These are phyloP conservation scores for Polytolypa hystricis DNA, from an alignment of 2,329 filamentous ascomycete species.

Conservation along the genomic window DNA sequence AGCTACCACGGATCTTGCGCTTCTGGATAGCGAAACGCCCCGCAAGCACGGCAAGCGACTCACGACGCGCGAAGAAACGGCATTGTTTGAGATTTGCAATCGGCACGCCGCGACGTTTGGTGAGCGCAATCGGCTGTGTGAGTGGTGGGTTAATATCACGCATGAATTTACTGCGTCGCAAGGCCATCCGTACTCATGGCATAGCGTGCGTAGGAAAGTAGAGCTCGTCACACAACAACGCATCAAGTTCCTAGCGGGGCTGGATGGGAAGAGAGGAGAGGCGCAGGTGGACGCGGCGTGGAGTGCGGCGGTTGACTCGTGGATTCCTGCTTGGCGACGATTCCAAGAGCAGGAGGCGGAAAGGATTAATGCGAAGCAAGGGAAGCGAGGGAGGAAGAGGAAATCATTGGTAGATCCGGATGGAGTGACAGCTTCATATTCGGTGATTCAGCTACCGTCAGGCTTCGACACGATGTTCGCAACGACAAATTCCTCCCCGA, in stretches of 20 bases:
- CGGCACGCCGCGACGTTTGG: conserved; percentile 27
- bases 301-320: conserved; percentile 28
- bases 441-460: conserved; percentile 23
- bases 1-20: conserved; percentile 7
- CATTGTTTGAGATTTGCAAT: conserved; percentile 31
- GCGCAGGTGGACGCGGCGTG: conserved; percentile 28
- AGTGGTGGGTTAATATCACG: conserved; percentile 32
- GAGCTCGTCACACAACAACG: conserved; percentile 31
- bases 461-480: conserved; percentile 31
- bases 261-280: conserved; percentile 20
- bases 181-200: conserved; percentile 32
- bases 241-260: conserved; percentile 28
- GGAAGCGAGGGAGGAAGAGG: conserved; percentile 18
- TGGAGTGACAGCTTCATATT: conserved; percentile 1
- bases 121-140: conserved; percentile 30
- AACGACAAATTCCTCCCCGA: conserved; percentile 4
- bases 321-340: conserved; percentile 31
- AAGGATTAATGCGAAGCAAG: conserved; percentile 29
- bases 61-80: conserved; percentile 30
- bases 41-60: conserved; percentile 28
- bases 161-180: conserved; percentile 27
- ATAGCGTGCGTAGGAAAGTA: conserved; percentile 32
- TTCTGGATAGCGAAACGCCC: conserved; percentile 8
- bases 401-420: conserved; percentile 10
- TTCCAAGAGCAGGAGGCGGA: conserved; percentile 28